Evolutionary conservation across 1,284 basidiomycete genomes (phyloP), one percentile per base, ranked within the genome.

Genomic region (Ustanciosporium gigantosporum): DNA sequence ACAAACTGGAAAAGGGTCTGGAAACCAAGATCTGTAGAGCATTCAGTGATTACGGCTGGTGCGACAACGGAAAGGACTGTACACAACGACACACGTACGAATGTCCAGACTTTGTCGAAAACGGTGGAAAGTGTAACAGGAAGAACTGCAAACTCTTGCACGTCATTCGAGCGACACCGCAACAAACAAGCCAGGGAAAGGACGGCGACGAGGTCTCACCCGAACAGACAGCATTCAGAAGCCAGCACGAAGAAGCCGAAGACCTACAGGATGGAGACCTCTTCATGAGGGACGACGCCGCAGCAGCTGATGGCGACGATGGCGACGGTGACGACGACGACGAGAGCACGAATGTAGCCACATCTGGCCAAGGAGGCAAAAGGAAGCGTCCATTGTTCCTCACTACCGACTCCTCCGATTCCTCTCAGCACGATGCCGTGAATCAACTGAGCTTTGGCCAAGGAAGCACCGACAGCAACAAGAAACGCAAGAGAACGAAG

Each of bases 41-140:
- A 15, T 77, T 77, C 23, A 55, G 64, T 43, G 47, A 59, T 6
- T 44, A 67, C 25, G 75, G 74, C 4, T 77, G 73, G 73, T 77
- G 75, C 50, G 68, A 69, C 2, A 39, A 40, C 17, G 75, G 74
- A 1, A 36, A 21, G 17, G 43, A 25, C 8, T 77, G 75, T 36
- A 31, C 38, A 11, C 16, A 55, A 41, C 48, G 74, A 19, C 75
- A 77, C 39, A 69, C 75, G 24, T 73, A 64, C 35, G 75, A 76
- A 21, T 75, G 73, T 40, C 70, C 73, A 2, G 73, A 73, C 31
- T 76, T 73, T 41, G 57, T 67, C 13, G 65, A 66, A 21, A 53
- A 49, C 17, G n/a, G n/a, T n/a, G 74, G 75, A 9, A 56, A 42
- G 27, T 76, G 74, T 44, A 32, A 48, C 2, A 45, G 51, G 14